Evolutionary conservation across 345 rosid species (phyloP), one percentile per base, ranked within the genome.

Genomic region (Populus nigra): DNA sequence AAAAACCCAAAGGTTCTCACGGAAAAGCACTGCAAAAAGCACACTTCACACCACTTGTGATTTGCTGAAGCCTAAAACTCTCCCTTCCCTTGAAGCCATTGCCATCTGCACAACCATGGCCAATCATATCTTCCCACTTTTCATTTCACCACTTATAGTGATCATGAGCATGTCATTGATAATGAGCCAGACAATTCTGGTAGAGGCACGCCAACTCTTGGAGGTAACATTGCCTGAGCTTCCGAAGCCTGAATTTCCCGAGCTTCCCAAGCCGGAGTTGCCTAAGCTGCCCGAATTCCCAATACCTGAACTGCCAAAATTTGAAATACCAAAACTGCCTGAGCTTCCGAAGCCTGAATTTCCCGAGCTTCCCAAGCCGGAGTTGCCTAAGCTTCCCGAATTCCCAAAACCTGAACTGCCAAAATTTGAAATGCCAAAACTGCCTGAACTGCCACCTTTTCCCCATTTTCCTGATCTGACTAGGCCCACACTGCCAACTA

Each of bases 401-500:
- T 4, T 59, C 16, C 76, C 27, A 33, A 20, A 61, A 8, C 53
- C 50, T 10, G 35, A 61, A 8, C 25, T 45, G 33, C 59, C 73
- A 36, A 41, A 41, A 9, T 9, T 9, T 41, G 45, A 41, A 41
- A 41, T 41, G 2, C 45, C 45, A 41, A 41, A 41, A 9, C 45
- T 73, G 25, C 55, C 50, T 10, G 35, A 61, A 17, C 15, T 45
- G 20, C 59, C 73, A 36, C 0, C 63, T 41, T 27, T 72, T 0
- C 73, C 69, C 17, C 70, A 82, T 0, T 22, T 67, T 31, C 59
- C 74, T 0, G 17, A 65, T 65, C 76, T 70, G 1, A 11, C 68
- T 35, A 18, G 39, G 45, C 77, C 79, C 1, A 38, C 66, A 43
- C 17, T 74, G 4, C 85, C 84, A 11, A 8, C 71, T 65, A 36